Evolutionary conservation across 768 basidiomycete genomes (phyloP), one percentile per base, ranked within the genome.

Genomic region (Termitomyces heimii): DNA sequence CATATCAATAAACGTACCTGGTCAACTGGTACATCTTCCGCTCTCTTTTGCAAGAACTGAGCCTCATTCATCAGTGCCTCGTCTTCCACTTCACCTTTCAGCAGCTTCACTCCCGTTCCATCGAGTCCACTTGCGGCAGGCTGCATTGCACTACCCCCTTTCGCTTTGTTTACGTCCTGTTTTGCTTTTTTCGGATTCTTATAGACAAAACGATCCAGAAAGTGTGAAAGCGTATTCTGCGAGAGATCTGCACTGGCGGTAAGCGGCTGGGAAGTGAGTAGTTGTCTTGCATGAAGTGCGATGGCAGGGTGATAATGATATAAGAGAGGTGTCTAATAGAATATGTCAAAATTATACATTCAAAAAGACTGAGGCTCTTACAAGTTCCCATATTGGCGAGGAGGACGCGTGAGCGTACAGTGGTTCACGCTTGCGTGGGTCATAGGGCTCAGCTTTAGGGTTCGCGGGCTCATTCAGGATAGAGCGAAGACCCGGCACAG

Each of bases 191-290:
- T 98, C 1, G 94, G 87, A 68, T 98, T 98, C 71, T 94, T 92
- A 77, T 93, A 98, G 43, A 98, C 92, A 73, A 98, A 98, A 2
- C 95, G 84, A 68, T 98, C 97, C 40, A 98, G 82, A 82, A 99
- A 98, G 65, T 94, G 92, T 0, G 91, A 87, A 24, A 98, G 82
- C 0, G 94, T 95, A 74, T 97, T 94, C 56, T 94, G 85, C 10
- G 91, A 86, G 48, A 99, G 87, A 66, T 98, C 95, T 0, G 92
- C 81, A 9, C 83, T 87, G 10, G 90, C 88, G 0, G 92, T 92
- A 12, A 98, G 74, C 0, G 88, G 86, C 48, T 86, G 78, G 8
- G 79, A 81, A 1, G 75, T 66, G 49, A 98, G 80, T 12, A 99
- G 81, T 67, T 97, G 92, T 7, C 81, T 81, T 0, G 94, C 89